phyloP scores from a whole-genome alignment of 1,284 basidiomycete species.

The Gomphus bonarii region DNA sequence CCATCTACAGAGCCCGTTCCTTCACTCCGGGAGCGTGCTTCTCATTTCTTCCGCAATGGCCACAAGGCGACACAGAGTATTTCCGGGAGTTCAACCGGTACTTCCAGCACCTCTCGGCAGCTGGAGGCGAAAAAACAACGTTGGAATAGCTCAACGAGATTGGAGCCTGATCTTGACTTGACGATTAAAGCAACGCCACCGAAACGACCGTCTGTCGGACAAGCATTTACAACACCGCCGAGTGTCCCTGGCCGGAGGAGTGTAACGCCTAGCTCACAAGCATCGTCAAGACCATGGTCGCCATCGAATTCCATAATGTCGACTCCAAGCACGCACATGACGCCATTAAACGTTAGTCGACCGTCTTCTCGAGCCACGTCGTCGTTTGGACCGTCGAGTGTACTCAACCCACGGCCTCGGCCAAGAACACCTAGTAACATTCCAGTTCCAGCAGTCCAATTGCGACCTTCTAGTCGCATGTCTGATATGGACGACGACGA shows the following conservation, averaged over 20 bases:
- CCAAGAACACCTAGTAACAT: conserved; percentile 71
- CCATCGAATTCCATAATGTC: conserved; percentile 65
- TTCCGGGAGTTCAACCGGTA: conserved; percentile 17
- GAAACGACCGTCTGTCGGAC: conserved; percentile 19
- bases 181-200: conserved; percentile 41
- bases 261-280: conserved; percentile 61
- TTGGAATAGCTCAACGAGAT: conserved; percentile 75
- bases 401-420: conserved; percentile 37
- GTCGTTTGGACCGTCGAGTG: conserved; percentile 11
- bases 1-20: conserved; percentile 45
- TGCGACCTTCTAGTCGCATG: conserved; percentile 28
- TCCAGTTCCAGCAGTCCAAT: conserved; percentile 47
- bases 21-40: conserved; percentile 41
- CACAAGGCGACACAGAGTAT: conserved; percentile 64
- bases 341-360: conserved; percentile 22
- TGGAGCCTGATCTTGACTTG: conserved; percentile 34
- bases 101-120: background rate
- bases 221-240: conserved; percentile 18
- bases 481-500: conserved; percentile 38
- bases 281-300: conserved; percentile 71
- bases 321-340: conserved; percentile 30
- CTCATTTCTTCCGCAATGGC: conserved; percentile 49
- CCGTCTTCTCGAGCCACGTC: conserved; percentile 31
- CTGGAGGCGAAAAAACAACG: conserved; percentile 28
- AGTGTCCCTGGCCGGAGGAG: conserved; percentile 30